Evolutionary conservation across 495 filamentous ascomycete species (phyloP).

Genomic region (Durotheca rogersii): DNA sequence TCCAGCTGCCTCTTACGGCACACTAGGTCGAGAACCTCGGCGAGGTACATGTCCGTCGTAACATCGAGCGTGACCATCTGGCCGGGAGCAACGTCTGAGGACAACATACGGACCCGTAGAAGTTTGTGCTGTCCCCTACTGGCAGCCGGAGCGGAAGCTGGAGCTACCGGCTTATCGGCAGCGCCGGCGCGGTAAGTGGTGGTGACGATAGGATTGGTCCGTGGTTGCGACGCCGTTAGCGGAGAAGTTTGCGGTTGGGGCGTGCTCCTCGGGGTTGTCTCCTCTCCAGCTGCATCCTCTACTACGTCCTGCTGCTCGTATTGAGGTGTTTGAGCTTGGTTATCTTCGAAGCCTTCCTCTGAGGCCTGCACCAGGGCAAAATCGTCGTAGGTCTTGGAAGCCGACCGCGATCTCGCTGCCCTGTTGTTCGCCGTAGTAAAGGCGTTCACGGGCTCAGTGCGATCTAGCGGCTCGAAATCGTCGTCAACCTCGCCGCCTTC

Average conservation of each 20-base stretch:
- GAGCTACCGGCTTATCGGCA: slow-evolving; percentile 67
- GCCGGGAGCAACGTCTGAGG: slow-evolving; percentile 62
- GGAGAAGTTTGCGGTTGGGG: slow-evolving; percentile 45
- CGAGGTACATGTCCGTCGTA: slow-evolving; percentile 90
- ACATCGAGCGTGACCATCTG: slow-evolving; percentile 76
- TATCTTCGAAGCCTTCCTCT: slow-evolving; percentile 72
- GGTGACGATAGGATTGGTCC: slow-evolving; percentile 61
- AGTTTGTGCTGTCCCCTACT: slow-evolving; percentile 77
- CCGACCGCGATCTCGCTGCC: slow-evolving; percentile 65
- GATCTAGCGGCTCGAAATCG: slow-evolving; percentile 84
- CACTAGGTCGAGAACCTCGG: slow-evolving; percentile 86
- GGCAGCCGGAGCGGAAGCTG: slow-evolving; percentile 53
- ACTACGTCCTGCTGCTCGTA: slow-evolving; percentile 54
- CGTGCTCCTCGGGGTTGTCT: slow-evolving; percentile 44
- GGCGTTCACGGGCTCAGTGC: slow-evolving; percentile 74
- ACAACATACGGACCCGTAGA: slow-evolving; percentile 73
- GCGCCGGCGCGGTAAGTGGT: slow-evolving; percentile 58
- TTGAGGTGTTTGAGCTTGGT: slow-evolving; percentile 71
- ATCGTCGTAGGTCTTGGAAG: slow-evolving; percentile 86
- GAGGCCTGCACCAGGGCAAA: slow-evolving; percentile 88
- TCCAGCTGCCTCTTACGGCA: slow-evolving; percentile 89
- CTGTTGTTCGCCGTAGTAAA: slow-evolving; percentile 90
- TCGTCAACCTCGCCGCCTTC: slow-evolving; percentile 84
- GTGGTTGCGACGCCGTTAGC: slow-evolving; percentile 33
- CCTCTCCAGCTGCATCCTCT: slow-evolving; percentile 40